A percentile compares a stretch with the other conserved stretches of the same genome.
Evolutionary conservation across 306 rosid species (phyloP).

Genomic region (Lathyrus sativus): DNA sequence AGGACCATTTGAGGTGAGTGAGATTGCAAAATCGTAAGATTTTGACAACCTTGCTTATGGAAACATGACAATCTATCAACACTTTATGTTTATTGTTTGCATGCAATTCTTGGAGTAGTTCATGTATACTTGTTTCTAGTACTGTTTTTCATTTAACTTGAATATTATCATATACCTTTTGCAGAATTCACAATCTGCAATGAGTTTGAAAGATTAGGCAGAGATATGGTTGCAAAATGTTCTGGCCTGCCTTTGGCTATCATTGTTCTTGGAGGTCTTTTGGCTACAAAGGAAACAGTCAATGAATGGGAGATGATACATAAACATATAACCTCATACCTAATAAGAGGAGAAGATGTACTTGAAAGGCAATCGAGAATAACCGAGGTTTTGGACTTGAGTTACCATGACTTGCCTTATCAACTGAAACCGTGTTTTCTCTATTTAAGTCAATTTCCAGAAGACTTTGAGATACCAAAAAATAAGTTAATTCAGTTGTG

Average conservation of each 20-base stretch:
- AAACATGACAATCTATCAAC: not conserved
- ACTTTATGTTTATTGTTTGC: not conserved
- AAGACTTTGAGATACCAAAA: constrained; percentile 50
- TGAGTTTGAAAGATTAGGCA: constrained; percentile 44
- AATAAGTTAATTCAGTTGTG: constrained; percentile 45
- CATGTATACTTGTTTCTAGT: no score
- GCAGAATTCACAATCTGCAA: constrained; percentile 35
- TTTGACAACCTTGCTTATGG: no score
- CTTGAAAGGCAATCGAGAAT: constrained; percentile 43
- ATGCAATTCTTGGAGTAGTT: not conserved
- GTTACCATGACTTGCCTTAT: constrained; percentile 50
- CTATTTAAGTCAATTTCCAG: constrained; percentile 59
- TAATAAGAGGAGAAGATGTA: constrained; percentile 36
- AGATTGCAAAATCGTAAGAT: no score
- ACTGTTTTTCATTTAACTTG: not conserved
- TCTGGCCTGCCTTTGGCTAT: constrained; percentile 61
- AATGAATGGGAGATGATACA: constrained; percentile 48
- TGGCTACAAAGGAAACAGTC: constrained; percentile 48
- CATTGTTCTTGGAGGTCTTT: constrained; percentile 58
- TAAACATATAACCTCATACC: constrained; percentile 34
- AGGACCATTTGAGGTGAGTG: no score
- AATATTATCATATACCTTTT: not conserved
- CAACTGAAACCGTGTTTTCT: constrained; percentile 57
- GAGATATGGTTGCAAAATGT: constrained; percentile 57
- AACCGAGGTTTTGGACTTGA: constrained; percentile 50